Conservation (phyloP, 2,329 filamentous ascomycete species). For the Pseudogymnoascus verrucosus region DNA sequence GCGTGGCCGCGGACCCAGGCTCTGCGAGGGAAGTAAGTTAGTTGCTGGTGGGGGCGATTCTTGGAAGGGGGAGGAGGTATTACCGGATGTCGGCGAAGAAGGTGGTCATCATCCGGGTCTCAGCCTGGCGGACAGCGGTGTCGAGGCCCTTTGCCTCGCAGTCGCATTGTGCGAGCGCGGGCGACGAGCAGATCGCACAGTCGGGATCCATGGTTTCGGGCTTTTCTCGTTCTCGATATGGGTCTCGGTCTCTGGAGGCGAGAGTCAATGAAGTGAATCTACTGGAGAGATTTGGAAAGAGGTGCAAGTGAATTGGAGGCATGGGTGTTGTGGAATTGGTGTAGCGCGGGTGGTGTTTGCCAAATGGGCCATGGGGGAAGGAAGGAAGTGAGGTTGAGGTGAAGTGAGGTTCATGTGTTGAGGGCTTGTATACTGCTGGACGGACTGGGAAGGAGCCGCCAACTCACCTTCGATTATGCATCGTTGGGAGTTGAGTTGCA, state of each 20-base stretch:
- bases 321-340: neutral
- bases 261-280: neutral
- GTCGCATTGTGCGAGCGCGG: slow-evolving; percentile 51
- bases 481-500: slow-evolving; percentile 5
- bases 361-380: neutral
- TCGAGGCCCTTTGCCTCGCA: slow-evolving; percentile 61
- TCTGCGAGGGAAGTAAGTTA: slow-evolving; percentile 29
- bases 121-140: slow-evolving; percentile 53
- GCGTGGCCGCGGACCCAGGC: slow-evolving; percentile 57
- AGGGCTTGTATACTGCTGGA: neutral
- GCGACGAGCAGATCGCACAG: slow-evolving; percentile 58
- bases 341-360: neutral
- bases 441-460: neutral
- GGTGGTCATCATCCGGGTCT: slow-evolving; percentile 54
- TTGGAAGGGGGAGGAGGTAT: slow-evolving; percentile 18
- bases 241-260: neutral
- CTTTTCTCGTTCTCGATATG: slow-evolving; percentile 30
- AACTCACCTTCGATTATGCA: slow-evolving; percentile 7
- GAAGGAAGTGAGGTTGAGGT: neutral
- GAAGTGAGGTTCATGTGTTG: neutral
- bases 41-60: neutral
- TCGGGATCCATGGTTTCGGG: slow-evolving; percentile 59
- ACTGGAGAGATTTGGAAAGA: neutral
- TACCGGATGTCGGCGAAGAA: slow-evolving; percentile 59
- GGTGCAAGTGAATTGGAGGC: neutral